Base-by-base conservation (phyloP, 2,329 filamentous ascomycete genomes). In the Stachybotrys chartarum region DNA sequence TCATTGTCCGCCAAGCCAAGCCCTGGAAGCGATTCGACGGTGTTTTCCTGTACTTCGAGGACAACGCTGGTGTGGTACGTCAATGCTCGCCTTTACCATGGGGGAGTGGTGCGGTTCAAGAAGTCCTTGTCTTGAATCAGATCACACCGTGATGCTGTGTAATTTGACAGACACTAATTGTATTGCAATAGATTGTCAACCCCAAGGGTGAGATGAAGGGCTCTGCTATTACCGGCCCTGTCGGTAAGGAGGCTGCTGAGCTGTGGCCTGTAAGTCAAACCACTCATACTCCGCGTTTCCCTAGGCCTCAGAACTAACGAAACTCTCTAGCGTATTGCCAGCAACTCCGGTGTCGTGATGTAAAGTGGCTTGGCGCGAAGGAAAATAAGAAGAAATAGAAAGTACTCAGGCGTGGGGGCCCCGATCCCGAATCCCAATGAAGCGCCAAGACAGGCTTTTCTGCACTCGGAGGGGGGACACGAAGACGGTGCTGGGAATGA, bases 181-280 rank as follows among this genome's bases (percentile, higher is more conserved):
- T 17, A 46, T 6, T 47, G 49, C 48, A 45, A 35, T 72, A 94
- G 90, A 99, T 99, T 73, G 94, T 99, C 84, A 99, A 99, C 85
- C 91, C 93, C 79, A 99, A 99, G 90, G 94, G 94, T 82, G 94
- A 99, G 84, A 99, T 99, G 94, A 99, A 99, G 89, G 94, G 94
- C 75, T 97, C 91, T 65, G 94, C 94, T 77, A 99, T 99, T 77
- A 99, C 94, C 70, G 94, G 94, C 69, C 94, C 94, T 70, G 93
- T 99, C 74, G 94, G 93, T 78, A 99, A 99, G 88, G 94, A 99
- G 83, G 94, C 94, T 76, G 94, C 94, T 77, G 94, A 99, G 83
- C 85, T 99, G 72, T 99, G 94, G 94, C 94, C 94, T 76, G 90
- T 93, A 84, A 80, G 88, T 84, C 60, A 10, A 42, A 42, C 35